These are phyloP conservation scores for Colletotrichum sp. DNA, from an alignment of 2,329 filamentous ascomycete species.

Conservation along the genomic window DNA sequence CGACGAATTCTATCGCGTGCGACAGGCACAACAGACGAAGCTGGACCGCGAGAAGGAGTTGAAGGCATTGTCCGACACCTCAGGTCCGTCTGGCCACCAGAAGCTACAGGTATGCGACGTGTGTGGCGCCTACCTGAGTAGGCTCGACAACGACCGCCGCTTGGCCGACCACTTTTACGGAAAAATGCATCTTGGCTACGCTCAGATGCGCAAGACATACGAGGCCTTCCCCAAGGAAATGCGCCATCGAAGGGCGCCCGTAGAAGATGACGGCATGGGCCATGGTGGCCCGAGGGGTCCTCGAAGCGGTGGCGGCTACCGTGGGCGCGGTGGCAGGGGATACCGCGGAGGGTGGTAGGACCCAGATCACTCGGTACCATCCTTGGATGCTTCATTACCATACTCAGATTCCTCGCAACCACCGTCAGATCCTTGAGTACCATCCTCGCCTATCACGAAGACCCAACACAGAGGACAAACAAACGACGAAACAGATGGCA, in stretches of 20 bases:
- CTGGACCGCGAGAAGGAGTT: constrained; percentile 86
- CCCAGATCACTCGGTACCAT: not conserved
- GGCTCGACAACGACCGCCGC: constrained; percentile 92
- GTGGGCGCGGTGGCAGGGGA: constrained; percentile 55
- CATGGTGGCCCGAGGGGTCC: constrained; percentile 56
- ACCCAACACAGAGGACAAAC: not conserved
- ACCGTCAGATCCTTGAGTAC: not conserved
- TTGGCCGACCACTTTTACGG: constrained; percentile 98
- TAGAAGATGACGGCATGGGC: constrained; percentile 49
- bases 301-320: constrained; percentile 59
- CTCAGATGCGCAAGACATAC: constrained; percentile 95
- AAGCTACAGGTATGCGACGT: constrained; percentile 99
- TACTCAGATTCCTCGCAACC: not conserved
- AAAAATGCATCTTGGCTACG: constrained; percentile 99
- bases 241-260: constrained; percentile 69
- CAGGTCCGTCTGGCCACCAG: constrained; percentile 92
- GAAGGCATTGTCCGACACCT: constrained; percentile 89
- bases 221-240: constrained; percentile 88
- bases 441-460: not conserved
- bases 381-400: not conserved
- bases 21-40: constrained; percentile 80
- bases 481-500: not conserved
- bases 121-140: constrained; percentile 90
- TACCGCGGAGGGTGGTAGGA: constrained; percentile 54
- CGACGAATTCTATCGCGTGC: constrained; percentile 87